Base-by-base conservation (phyloP, 192 early-diverging fungal genomes). In the Martensiomyces pterosporus region DNA sequence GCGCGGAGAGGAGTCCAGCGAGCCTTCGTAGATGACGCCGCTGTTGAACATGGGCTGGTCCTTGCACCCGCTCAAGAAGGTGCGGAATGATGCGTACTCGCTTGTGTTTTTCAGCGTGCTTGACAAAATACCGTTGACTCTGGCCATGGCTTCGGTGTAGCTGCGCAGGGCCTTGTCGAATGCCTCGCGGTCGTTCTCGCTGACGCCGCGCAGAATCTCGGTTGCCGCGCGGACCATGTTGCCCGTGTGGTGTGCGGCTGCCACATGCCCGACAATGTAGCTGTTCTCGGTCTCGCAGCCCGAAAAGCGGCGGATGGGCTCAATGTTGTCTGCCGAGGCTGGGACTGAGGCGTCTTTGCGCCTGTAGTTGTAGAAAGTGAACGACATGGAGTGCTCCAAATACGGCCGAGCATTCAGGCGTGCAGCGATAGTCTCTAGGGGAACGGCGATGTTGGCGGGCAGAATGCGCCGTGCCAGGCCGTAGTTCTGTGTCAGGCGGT, bases 31-130 rank as follows among this genome's bases (percentile, higher is more conserved):
- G 40, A 87, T 62, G n/a, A 94, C 87, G 25, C 92, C 90, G 22
- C 85, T 77, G 52, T 83, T 88, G 77, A 94, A 94, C 89, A 94
- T 91, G 38, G 88, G 80, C 79, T 90, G 86, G 60, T 85, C 84
- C 74, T 86, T 89, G 43, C 82, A 85, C 6, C 90, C 92, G 82
- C 87, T 90, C 44, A 94, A 89, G 64, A 90, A 94, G 1, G 92
- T 91, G n/a, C 90, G 76, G 79, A 92, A 94, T 63, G 87, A 84
- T 32, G 82, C 60, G 42, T 94, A 92, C 48, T 89, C 90, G 3
- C 57, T 71, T 18, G 86, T 77, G 17, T 78, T 49, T 40, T 70
- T 63, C 82, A 90, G 85, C 79, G 92, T 92, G 23, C 78, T 80
- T 25, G 89, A 83, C 85, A 94, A 82, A 43, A 86, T 82, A 15